Base-by-base conservation (phyloP, 345 rosid species). In the Eucalyptus guilfoylei region DNA sequence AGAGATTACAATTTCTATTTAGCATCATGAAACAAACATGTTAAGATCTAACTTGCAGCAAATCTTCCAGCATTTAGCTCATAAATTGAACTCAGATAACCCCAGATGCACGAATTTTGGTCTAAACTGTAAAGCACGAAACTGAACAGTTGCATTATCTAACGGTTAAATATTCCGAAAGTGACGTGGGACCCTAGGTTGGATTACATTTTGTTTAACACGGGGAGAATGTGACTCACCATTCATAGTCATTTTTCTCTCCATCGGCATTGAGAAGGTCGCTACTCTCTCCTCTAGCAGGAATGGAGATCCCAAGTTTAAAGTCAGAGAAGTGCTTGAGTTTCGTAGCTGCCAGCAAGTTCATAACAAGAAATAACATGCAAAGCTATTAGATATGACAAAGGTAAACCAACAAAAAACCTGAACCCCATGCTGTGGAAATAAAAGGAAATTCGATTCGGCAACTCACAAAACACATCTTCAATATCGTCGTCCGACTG, bases 211-310 rank as follows among this genome's bases (percentile, higher is more conserved):
- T 69, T n/a, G 30, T 69, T 12, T 87, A 92, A 92, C 90, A 45
- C 2, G 2, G 83, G 83, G 28, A 76, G 47, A 76, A 37, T 86
- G 91, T 40, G 58, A 89, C 96, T 88, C 88, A 98, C 99, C 99
- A 98, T 80, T 98, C 99, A 92, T 98, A 98, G 92, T 98, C 99
- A 91, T 97, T 97, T 92, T 98, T 98, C 88, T 96, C 99, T 90
- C 94, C 98, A 26, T 96, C 99, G 52, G 92, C 97, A 92, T 91
- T 95, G 89, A 97, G 97, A 90, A 97, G 92, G 89, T 94, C 98
- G 72, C 99, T 98, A 87, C 95, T 94, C 95, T 97, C 96, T 90
- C 99, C 99, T 83, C 97, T 95, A 55, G 87, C 96, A 90, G 98
- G 98, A 92, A 96, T 94, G 28, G 96, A 92, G 64, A 96, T 91